phyloP scores from a whole-genome alignment of 2,329 filamentous ascomycete species.

The Aspergillus niger region DNA sequence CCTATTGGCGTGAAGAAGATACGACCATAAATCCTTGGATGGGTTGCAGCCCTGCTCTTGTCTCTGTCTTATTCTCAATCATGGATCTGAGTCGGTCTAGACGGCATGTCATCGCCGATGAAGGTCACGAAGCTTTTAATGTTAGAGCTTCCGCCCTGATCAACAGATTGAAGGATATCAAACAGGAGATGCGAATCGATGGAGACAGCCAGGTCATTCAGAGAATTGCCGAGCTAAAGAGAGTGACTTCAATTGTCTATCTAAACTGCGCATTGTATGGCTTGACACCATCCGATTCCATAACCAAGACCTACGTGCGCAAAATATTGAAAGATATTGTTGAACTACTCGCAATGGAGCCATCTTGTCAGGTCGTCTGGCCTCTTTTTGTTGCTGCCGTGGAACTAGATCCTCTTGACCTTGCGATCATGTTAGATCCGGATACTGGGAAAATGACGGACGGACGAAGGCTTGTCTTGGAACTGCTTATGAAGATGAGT shows the following conservation, averaged over 20 bases:
- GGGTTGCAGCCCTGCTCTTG: constrained; percentile 5
- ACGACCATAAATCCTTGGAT: constrained; percentile 3
- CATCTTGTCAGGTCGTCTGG: constrained; percentile 21
- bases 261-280: background rate
- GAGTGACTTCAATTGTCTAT: constrained; percentile 1
- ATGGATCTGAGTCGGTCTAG: background rate
- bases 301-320: background rate
- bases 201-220: background rate
- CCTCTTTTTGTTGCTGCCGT: constrained; percentile 30
- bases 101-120: background rate
- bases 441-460: background rate
- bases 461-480: background rate
- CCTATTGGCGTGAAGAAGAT: constrained; percentile 39
- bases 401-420: constrained; percentile 37
- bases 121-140: background rate
- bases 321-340: background rate
- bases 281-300: background rate
- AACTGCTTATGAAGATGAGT: constrained; percentile 3
- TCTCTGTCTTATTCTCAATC: background rate
- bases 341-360: background rate
- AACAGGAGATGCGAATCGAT: background rate
- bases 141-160: background rate
- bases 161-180: background rate
- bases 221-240: constrained; percentile 1
- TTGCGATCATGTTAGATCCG: constrained; percentile 32